A percentile compares a stretch with the other conserved stretches of the same genome.
These are phyloP conservation scores for Trifolium subterraneum DNA, from an alignment of 306 rosid genomes.

Conservation along the genomic window DNA sequence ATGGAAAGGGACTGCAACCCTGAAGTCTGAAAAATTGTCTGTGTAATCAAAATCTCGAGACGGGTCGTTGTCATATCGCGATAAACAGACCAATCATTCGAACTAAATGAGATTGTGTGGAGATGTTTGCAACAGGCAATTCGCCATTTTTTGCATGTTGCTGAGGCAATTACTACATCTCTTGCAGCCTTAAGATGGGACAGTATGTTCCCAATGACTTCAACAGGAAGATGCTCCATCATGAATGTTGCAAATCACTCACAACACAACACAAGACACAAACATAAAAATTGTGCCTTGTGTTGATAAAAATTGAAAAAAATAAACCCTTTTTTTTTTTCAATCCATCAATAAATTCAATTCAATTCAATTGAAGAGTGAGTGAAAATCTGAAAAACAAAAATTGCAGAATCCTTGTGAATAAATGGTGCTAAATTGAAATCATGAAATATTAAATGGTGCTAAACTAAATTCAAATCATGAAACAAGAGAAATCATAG, in stretches of 20 bases:
- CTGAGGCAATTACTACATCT: constrained; percentile 79
- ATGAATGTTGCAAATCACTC: background rate
- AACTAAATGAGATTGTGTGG: constrained; percentile 71
- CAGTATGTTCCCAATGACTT: constrained; percentile 82
- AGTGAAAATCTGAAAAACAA: background rate
- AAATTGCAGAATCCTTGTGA: background rate
- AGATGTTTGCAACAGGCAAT: constrained; percentile 69
- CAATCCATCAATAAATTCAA: constrained; percentile 12
- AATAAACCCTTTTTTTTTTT: background rate
- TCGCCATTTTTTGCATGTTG: constrained; percentile 80
- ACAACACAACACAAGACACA: background rate
- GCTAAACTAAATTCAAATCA: too few relatives aligned
- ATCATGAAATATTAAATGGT: too few relatives aligned
- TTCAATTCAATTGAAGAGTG: constrained; percentile 8
- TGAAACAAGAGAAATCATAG: too few relatives aligned
- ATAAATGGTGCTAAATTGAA: too few relatives aligned
- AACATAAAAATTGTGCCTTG: constrained; percentile 11
- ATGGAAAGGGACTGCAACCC: constrained; percentile 69
- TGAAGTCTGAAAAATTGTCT: constrained; percentile 80
- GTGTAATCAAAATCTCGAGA: constrained; percentile 78
- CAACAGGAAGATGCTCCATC: constrained; percentile 86
- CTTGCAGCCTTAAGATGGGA: constrained; percentile 77
- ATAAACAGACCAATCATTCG: constrained; percentile 68
- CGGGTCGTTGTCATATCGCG: constrained; percentile 58
- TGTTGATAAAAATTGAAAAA: constrained; percentile 22